These are phyloP conservation scores for Pyrrhoderma noxium DNA, from an alignment of 1,284 basidiomycete species.

Conservation along the genomic window DNA sequence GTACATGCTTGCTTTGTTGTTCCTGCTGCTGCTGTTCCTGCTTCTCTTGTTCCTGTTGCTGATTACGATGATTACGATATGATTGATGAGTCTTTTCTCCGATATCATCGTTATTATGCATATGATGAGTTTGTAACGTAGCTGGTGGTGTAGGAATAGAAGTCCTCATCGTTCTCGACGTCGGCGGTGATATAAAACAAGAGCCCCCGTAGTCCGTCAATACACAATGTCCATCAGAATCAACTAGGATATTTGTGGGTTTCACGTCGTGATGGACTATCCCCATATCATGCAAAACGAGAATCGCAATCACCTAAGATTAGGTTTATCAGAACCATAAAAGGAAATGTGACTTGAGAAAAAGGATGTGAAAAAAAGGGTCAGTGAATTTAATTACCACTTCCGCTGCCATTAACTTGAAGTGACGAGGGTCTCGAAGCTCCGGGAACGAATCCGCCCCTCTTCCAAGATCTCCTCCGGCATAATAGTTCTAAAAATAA, in stretches of 20 bases:
- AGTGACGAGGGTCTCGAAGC: slow-evolving; percentile 6
- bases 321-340: too few relatives aligned
- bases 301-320: slow-evolving; percentile 9
- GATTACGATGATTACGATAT: too few relatives aligned
- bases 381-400: slow-evolving; percentile 5
- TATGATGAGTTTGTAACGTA: background rate
- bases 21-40: too few relatives aligned
- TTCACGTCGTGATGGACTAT: slow-evolving; percentile 14
- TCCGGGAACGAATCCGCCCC: slow-evolving; percentile 2
- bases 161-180: background rate
- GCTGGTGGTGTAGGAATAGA: background rate
- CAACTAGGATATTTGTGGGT: slow-evolving; percentile 12
- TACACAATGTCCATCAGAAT: slow-evolving; percentile 13
- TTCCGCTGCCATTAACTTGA: slow-evolving; percentile 15
- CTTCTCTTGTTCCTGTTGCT: too few relatives aligned
- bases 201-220: slow-evolving; percentile 13
- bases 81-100: background rate
- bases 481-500: slow-evolving; percentile 8
- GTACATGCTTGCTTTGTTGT: background rate
- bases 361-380: too few relatives aligned
- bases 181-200: background rate
- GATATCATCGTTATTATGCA: background rate
- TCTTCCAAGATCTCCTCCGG: slow-evolving; percentile 10
- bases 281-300: slow-evolving; percentile 10
- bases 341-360: too few relatives aligned